Evolutionary conservation across 768 basidiomycete species (phyloP).

Genomic region (Panellus pusillus): DNA sequence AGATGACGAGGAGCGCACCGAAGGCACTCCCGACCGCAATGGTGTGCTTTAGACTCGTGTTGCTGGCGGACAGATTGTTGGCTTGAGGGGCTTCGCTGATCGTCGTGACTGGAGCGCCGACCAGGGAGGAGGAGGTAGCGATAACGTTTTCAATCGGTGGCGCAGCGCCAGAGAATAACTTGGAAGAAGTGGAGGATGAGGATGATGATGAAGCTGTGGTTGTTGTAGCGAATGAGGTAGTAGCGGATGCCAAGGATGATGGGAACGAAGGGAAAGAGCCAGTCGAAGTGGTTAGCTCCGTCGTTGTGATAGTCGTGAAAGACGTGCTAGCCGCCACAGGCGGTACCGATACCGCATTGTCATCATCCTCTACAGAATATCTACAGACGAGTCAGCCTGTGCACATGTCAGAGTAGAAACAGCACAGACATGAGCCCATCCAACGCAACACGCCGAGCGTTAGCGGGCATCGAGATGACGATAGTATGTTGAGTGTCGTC

Average conservation of each 20-base stretch:
- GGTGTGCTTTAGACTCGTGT: neutral
- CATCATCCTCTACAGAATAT: neutral
- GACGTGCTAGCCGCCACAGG: neutral
- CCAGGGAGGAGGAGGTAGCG: neutral
- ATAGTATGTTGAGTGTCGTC: conserved; percentile 1
- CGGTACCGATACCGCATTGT: neutral
- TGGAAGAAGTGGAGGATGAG: neutral
- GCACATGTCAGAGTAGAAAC: neutral
- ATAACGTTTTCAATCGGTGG: neutral
- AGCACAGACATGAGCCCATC: conserved; percentile 13
- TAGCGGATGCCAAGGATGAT: neutral
- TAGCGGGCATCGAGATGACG: conserved; percentile 1
- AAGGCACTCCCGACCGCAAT: neutral
- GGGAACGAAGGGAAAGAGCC: neutral
- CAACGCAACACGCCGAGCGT: neutral
- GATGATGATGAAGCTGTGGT: neutral
- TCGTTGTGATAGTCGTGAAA: conserved; percentile 1
- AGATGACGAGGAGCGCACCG: neutral
- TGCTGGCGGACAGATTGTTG: neutral
- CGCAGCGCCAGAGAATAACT: neutral
- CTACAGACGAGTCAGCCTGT: neutral
- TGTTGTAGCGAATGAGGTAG: neutral
- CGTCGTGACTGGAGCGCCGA: neutral
- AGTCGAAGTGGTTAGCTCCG: neutral
- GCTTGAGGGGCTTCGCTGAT: neutral